Base-by-base conservation (phyloP, 192 early-diverging fungal genomes). In the Chytriomyces sp. region DNA sequence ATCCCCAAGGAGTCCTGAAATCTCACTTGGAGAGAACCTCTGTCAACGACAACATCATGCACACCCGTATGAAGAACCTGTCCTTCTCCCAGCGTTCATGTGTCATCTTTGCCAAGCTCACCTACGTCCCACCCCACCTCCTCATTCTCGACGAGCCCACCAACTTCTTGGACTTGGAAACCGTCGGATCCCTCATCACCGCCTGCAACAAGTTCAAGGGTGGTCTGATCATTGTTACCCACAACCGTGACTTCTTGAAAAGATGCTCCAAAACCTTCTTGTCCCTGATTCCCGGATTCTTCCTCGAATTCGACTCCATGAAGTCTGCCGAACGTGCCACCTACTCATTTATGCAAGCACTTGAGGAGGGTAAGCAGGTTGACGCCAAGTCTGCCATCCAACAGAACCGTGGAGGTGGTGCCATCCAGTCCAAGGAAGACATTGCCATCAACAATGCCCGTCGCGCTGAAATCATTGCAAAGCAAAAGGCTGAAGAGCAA, bases 71-170 rank as follows among this genome's bases (percentile, higher is more conserved):
- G 67, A 84, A 86, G 70, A 87, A 89, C 69, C 84, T 94, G 23
- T 92, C 91, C 43, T 91, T 90, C 50, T 91, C 91, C 57, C 93
- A 93, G 83, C 93, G 92, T 75, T 91, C 93, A 67, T 93, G 93
- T 85, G 92, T 94, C 53, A 92, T 94, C 47, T 89, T 94, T 74
- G 92, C 86, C 66, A 91, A 89, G 44, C 87, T 90, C 46, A 93
- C 93, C 91, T 94, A 92, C 90, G 88, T 91, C 76, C 89, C 91
- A 81, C 91, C 91, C 57, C 93, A 94, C 78, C 91, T 94, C 83
- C 80, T 94, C 50, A 89, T 94, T 45, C 79, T 94, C 53, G 92
- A 94, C 82, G 89, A 93, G 84, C 86, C 90, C 70, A 89, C 91
- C 83, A 83, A 91, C 85, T 92, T 87, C 83, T 82, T 92, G 77